phyloP scores from a whole-genome alignment of 768 basidiomycete genomes.

The Boletus insuetus region DNA sequence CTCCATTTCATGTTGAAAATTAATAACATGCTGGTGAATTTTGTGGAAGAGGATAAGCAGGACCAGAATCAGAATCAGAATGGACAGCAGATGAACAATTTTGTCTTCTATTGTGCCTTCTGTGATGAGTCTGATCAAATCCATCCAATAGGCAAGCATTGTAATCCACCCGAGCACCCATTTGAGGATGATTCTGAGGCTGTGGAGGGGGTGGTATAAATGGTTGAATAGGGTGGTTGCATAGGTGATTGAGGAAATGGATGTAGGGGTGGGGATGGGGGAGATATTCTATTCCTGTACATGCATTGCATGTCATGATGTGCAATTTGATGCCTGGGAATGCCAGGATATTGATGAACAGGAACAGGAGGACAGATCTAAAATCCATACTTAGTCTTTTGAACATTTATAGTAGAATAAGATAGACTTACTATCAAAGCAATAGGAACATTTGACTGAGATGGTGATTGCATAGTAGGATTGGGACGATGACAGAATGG shows the following conservation, averaged over 20 bases:
- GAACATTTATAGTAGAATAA: background rate
- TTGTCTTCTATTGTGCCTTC: too few relatives aligned
- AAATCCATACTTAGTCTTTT: background rate
- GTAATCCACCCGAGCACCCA: background rate
- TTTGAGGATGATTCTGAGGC: background rate
- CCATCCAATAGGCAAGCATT: too few relatives aligned
- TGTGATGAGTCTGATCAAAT: too few relatives aligned
- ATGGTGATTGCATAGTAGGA: background rate
- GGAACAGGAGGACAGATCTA: background rate
- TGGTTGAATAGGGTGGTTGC: background rate
- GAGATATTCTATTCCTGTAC: background rate
- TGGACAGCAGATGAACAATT: too few relatives aligned
- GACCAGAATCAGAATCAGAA: too few relatives aligned
- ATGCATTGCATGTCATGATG: background rate
- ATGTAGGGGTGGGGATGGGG: too few relatives aligned
- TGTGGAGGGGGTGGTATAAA: background rate
- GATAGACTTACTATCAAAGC: background rate
- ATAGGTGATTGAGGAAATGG: background rate
- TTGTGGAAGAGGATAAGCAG: too few relatives aligned
- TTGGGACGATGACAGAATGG: background rate
- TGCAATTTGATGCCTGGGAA: background rate
- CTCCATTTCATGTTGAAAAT: too few relatives aligned
- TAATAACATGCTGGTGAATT: too few relatives aligned
- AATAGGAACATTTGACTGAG: background rate
- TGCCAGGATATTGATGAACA: slow-evolving; percentile 1